Evolutionary conservation across 371 early-diverging fungal species (phyloP).

Genomic region (Smittium mucronatum): DNA sequence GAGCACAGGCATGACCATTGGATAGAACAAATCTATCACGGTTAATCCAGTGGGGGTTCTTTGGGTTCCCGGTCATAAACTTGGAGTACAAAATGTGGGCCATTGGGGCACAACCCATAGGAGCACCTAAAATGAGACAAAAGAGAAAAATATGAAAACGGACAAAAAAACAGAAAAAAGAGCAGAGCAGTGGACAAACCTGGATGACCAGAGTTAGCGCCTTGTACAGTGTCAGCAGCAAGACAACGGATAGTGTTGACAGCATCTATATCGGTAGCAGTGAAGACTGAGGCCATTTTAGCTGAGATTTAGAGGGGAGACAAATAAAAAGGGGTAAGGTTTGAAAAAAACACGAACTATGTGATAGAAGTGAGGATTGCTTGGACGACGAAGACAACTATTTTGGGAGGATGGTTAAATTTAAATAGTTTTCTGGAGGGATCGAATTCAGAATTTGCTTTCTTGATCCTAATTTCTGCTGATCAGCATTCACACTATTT

Average conservation of each 20-base stretch:
- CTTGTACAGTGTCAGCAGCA: conserved; percentile 88
- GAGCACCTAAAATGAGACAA: conserved; percentile 51
- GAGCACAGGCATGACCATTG: conserved; percentile 96
- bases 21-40: conserved; percentile 98
- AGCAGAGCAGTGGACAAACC: conserved; percentile 24
- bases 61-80: conserved; percentile 71
- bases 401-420: no score
- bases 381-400: no score
- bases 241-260: conserved; percentile 90
- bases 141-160: not conserved
- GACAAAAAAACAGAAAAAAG: not conserved
- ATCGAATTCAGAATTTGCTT: no score
- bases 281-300: conserved; percentile 25
- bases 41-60: conserved; percentile 74
- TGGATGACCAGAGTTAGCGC: conserved; percentile 96
- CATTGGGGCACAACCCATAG: conserved; percentile 97
- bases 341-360: no score
- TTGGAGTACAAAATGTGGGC: conserved; percentile 83
- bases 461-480: no score
- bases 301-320: no score
- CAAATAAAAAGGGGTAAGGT: no score
- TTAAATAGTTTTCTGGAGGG: no score
- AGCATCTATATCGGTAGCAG: conserved; percentile 43
- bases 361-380: no score
- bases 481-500: no score